These are phyloP conservation scores for Suillus fuscotomentosus DNA, from an alignment of 768 basidiomycete genomes.

Conservation along the genomic window DNA sequence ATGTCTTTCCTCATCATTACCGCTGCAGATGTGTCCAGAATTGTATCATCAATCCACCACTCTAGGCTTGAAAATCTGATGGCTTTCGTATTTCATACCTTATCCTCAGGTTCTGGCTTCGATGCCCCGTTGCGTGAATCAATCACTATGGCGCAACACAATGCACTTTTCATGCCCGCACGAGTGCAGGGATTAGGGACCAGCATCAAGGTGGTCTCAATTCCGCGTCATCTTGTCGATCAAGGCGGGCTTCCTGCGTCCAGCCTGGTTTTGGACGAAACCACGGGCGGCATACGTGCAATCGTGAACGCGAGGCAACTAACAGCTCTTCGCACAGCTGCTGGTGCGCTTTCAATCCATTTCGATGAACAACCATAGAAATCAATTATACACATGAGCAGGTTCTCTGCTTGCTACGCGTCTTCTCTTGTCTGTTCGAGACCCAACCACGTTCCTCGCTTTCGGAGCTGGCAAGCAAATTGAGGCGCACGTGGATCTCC, in stretches of 20 bases:
- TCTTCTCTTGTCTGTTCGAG: conserved; percentile 40
- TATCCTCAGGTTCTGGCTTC: conserved; percentile 34
- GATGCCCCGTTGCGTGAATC: conserved; percentile 57
- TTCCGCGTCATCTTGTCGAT: conserved; percentile 49
- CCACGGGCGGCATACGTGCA: conserved; percentile 65
- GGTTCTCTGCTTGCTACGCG: conserved; percentile 69
- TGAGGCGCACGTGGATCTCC: conserved; percentile 60
- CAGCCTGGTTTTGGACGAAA: conserved; percentile 74
- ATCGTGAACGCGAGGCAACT: conserved; percentile 75
- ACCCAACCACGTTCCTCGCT: conserved; percentile 49
- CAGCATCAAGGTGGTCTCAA: conserved; percentile 77
- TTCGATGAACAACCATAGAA: background rate
- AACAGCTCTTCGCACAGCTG: conserved; percentile 82
- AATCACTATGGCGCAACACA: conserved; percentile 53
- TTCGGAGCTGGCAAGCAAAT: conserved; percentile 79
- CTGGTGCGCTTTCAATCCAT: conserved; percentile 43
- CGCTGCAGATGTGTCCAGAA: conserved; percentile 50
- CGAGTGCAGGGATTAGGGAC: conserved; percentile 54
- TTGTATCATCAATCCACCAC: conserved; percentile 46
- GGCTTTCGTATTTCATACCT: conserved; percentile 52
- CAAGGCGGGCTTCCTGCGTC: conserved; percentile 68
- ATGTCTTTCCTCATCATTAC: conserved; percentile 63
- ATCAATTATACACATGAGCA: conserved; percentile 22
- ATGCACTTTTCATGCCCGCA: conserved; percentile 82
- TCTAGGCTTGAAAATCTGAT: conserved; percentile 52